These are phyloP conservation scores for Xanthoconium stramineum DNA, from an alignment of 768 basidiomycete species.

Conservation along the genomic window DNA sequence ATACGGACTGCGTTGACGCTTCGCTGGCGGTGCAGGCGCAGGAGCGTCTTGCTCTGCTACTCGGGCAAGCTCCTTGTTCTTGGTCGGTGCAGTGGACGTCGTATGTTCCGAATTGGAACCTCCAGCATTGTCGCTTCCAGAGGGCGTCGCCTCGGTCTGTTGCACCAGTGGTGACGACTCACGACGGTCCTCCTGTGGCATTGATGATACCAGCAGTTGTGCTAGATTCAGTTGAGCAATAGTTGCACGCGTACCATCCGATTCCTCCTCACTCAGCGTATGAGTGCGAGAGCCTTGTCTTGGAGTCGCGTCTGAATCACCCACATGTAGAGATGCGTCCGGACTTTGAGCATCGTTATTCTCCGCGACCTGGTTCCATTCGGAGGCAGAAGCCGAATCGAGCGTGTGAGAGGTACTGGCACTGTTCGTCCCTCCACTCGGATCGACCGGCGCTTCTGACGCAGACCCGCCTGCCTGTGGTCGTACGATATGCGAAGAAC, in stretches of 20 bases:
- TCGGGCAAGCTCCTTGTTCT: slow-evolving; percentile 23
- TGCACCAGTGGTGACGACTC: slow-evolving; percentile 6
- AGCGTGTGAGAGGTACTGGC: not conserved
- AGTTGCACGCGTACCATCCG: not conserved
- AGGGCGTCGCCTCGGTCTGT: slow-evolving; percentile 8
- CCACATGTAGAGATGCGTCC: not conserved
- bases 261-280: not conserved
- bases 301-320: slow-evolving; percentile 17
- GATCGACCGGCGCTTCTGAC: slow-evolving; percentile 19
- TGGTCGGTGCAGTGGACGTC: not conserved
- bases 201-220: not conserved
- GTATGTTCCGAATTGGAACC: not conserved
- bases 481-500: not conserved
- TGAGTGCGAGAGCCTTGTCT: slow-evolving; percentile 11
- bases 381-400: slow-evolving; percentile 4
- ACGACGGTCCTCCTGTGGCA: not conserved
- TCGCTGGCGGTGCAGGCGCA: slow-evolving; percentile 21
- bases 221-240: not conserved
- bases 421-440: slow-evolving; percentile 15
- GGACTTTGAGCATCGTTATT: not conserved
- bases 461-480: not conserved
- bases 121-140: slow-evolving; percentile 1
- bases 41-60: slow-evolving; percentile 29
- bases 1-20: slow-evolving; percentile 39
- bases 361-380: not conserved